Conservation (phyloP, 2,329 filamentous ascomycete species). For the Fusarium sp. region DNA sequence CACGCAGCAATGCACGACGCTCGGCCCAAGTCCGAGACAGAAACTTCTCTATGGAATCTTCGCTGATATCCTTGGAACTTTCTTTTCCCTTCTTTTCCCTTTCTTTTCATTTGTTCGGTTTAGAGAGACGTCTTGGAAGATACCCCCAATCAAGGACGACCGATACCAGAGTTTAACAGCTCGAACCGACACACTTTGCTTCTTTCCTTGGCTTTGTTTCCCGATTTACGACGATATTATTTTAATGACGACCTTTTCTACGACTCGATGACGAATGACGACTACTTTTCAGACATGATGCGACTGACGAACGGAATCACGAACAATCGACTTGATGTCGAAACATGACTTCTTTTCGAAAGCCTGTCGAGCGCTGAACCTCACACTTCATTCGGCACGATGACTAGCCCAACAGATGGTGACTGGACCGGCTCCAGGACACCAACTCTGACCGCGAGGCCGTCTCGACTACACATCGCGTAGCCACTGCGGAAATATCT, state of each 20-base stretch:
- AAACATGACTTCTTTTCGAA: constrained; percentile 46
- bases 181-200: constrained; percentile 51
- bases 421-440: constrained; percentile 46
- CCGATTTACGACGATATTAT: constrained; percentile 56
- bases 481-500: constrained; percentile 53
- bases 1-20: constrained; percentile 72
- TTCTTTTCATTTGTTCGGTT: constrained; percentile 43
- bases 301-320: constrained; percentile 49
- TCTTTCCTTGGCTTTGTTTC: constrained; percentile 52
- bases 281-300: constrained; percentile 48
- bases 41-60: constrained; percentile 57
- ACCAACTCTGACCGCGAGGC: constrained; percentile 39
- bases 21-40: constrained; percentile 62
- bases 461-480: constrained; percentile 51
- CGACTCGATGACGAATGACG: constrained; percentile 53
- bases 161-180: constrained; percentile 22
- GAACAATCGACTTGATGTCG: constrained; percentile 50
- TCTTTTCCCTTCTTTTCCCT: constrained; percentile 35
- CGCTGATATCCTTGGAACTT: constrained; percentile 46
- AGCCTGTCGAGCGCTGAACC: constrained; percentile 43
- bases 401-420: constrained; percentile 33
- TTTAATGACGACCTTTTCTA: constrained; percentile 58
- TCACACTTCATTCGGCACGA: constrained; percentile 48
- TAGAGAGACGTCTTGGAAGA: constrained; percentile 46
- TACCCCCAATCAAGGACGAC: constrained; percentile 33